Evolutionary conservation across 1,139 yeast species (phyloP).

Genomic region (Wickerhamiella infanticola): DNA sequence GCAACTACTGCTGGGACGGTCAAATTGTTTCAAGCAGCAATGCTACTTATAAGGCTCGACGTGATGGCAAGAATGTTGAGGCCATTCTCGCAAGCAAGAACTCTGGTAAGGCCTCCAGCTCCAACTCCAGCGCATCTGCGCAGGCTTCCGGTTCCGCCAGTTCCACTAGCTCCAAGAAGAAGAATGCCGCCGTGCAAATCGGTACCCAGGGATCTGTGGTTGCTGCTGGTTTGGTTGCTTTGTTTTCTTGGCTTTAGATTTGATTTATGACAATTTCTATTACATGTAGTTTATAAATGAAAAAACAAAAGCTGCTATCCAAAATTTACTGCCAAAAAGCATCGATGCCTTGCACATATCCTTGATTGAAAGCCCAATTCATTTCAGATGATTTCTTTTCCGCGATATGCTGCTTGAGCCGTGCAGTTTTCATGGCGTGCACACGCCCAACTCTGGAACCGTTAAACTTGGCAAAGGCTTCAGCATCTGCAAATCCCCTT

Average conservation of each 20-base stretch:
- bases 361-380: slow-evolving; percentile 84
- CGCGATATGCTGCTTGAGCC: slow-evolving; percentile 42
- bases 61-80: slow-evolving; percentile 5
- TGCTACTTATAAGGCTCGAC: slow-evolving; percentile 1
- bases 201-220: background rate
- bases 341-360: slow-evolving; percentile 47
- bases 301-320: background rate
- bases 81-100: background rate
- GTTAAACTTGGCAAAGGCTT: slow-evolving; percentile 48
- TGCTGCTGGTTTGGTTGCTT: background rate
- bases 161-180: slow-evolving; percentile 1
- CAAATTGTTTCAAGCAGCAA: background rate
- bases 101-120: background rate
- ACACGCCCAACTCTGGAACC: slow-evolving; percentile 62
- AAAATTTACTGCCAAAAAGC: slow-evolving; percentile 11
- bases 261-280: background rate
- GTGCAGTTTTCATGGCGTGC: slow-evolving; percentile 46
- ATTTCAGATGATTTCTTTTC: slow-evolving; percentile 39
- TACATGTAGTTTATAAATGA: background rate
- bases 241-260: background rate
- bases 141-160: background rate
- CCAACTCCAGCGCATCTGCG: background rate
- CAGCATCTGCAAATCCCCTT: slow-evolving; percentile 59
- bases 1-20: slow-evolving; percentile 73
- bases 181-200: background rate